Base-by-base conservation (phyloP, 1,284 basidiomycete genomes). In the Rhodotorula glutinis region DNA sequence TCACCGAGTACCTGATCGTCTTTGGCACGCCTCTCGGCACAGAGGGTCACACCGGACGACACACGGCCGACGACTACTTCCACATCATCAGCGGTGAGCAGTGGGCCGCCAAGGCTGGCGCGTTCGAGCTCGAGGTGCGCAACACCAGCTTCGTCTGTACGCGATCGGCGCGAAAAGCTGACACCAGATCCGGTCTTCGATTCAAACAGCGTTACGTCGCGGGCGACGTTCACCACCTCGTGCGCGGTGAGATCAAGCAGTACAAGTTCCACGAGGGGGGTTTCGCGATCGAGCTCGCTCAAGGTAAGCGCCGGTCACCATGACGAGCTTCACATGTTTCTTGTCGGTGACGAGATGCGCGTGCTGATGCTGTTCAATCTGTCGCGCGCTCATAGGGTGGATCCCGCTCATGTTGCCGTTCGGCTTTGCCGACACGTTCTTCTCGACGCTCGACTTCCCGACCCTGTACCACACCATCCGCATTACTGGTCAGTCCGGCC, bases 61-160 rank as follows among this genome's bases (percentile, higher is more conserved):
- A 98, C 79, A 92, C 92, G 0, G 93, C 93, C 4, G 92, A 96
- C 76, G 95, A 98, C 80, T 98, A 97, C 80, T 98, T 98, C 83
- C 87, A 96, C 79, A 98, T 98, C 76, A 83, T 98, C 30, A 82
- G 85, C 43, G 96, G 95, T 1, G 90, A 92, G 79, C 91, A 98
- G 80, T 92, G 89, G 86, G 94, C 93, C 1, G 96, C 92, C 79
- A 76, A 72, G 21, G 87, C 95, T 0, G 93, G 92, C 33, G 83
- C 84, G 4, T 81, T 98, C 46, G 85, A 87, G 74, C 88, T 85
- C 82, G 92, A 97, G 83, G 80, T 80, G 62, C 47, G 77, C 72
- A 8, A 17, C 27, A 16, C 33, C 33, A 33, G 17, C 19, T 21
- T 19, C 21, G 25, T 55, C 17, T 30, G 43, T 41, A n/a, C 2